A percentile compares a stretch with the other conserved stretches of the same genome.
Conservation (phyloP, 108 stramenopile species). For the Fragilaria radians region DNA sequence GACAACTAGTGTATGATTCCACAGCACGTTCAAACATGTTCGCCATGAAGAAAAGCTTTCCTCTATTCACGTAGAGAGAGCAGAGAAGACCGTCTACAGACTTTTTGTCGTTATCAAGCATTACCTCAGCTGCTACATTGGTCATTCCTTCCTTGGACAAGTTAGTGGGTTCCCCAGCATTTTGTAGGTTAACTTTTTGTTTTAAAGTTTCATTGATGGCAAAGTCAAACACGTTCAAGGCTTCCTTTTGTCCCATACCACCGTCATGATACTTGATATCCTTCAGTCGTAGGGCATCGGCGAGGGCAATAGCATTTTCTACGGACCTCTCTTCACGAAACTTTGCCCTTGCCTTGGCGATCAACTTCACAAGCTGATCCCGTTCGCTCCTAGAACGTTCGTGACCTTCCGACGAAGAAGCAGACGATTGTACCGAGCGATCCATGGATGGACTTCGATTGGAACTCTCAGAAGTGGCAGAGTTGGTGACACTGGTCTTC, state of each 20-base stretch:
- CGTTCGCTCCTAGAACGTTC: too few species aligned
- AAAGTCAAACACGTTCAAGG: constrained; percentile 42
- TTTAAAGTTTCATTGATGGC: constrained; percentile 30
- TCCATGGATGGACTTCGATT: too few species aligned
- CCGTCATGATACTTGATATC: constrained; percentile 73
- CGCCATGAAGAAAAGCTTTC: constrained; percentile 70
- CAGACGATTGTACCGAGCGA: too few species aligned
- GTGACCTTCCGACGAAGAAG: too few species aligned
- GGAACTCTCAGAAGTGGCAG: too few species aligned
- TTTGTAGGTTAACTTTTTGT: constrained; percentile 4
- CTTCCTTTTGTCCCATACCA: constrained; percentile 56
- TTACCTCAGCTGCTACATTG: constrained; percentile 43
- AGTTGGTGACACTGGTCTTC: too few species aligned
- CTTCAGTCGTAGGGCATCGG: constrained; percentile 54
- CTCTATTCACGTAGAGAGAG: constrained; percentile 38
- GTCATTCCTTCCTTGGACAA: constrained; percentile 9
- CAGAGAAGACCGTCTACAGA: constrained; percentile 63
- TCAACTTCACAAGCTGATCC: too few species aligned
- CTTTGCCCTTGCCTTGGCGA: too few species aligned
- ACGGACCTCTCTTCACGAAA: too few species aligned
- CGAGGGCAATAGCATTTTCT: constrained; percentile 33
- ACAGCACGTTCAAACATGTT: constrained; percentile 80
- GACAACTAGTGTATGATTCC: constrained; percentile 40
- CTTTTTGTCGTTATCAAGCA: constrained; percentile 36
- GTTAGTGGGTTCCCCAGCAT: constrained; percentile 6